Conservation (phyloP, 768 basidiomycete species). For the Boletus edulis region DNA sequence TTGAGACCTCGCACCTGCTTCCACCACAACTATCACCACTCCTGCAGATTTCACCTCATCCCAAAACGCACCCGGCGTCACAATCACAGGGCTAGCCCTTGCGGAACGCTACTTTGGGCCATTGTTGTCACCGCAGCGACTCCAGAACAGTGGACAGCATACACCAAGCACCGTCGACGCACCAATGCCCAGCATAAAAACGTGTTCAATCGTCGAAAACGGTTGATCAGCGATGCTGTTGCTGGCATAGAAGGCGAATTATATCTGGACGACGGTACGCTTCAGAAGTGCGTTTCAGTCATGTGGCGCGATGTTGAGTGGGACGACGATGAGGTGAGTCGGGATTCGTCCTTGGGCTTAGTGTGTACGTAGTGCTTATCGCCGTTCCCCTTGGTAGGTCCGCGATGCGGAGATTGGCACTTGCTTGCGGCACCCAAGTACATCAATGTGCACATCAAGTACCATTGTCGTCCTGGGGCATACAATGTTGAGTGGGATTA, state of each 20-base stretch:
- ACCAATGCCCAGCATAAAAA: background rate
- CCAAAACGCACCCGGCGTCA: too few species aligned
- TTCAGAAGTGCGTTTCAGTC: conserved; percentile 7
- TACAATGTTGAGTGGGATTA: conserved; percentile 5
- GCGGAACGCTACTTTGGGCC: too few species aligned
- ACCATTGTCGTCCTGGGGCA: background rate
- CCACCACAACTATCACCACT: too few species aligned
- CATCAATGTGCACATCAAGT: conserved; percentile 11
- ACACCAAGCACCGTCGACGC: conserved; percentile 4
- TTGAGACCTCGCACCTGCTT: too few species aligned
- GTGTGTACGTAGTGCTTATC: too few species aligned
- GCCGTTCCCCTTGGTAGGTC: background rate
- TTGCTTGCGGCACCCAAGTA: conserved; percentile 6
- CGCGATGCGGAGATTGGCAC: background rate
- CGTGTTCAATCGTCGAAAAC: background rate
- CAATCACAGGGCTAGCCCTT: too few species aligned
- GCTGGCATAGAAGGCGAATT: conserved; percentile 4
- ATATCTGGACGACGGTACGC: background rate
- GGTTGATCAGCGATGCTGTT: background rate
- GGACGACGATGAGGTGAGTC: background rate
- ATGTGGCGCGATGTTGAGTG: background rate
- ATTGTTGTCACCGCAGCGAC: background rate
- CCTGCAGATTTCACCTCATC: too few species aligned
- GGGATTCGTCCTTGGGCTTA: too few species aligned
- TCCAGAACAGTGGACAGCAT: background rate